These are phyloP conservation scores for Chrysophaeum taylorii DNA, from an alignment of 352 stramenopile genomes.

Conservation along the genomic window DNA sequence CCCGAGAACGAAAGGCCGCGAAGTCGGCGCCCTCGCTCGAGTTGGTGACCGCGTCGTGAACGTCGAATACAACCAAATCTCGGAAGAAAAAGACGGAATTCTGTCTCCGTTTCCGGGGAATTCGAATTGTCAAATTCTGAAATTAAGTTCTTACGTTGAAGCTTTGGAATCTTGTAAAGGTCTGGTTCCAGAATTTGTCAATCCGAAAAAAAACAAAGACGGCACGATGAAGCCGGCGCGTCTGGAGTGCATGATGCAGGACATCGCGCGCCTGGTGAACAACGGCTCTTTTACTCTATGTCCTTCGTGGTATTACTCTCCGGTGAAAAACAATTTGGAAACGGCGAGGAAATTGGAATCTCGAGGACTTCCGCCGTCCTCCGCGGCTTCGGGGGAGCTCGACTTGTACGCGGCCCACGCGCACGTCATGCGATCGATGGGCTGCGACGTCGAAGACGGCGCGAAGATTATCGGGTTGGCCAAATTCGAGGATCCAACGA, in stretches of 20 bases:
- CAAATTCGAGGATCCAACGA: conserved; percentile 40
- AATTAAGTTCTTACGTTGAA: conserved; percentile 53
- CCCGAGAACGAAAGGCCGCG: conserved; percentile 53
- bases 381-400: conserved; percentile 52
- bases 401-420: conserved; percentile 54
- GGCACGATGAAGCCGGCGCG: conserved; percentile 61
- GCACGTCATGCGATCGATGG: conserved; percentile 43
- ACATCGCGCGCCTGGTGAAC: conserved; percentile 49
- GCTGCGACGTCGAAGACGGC: conserved; percentile 40
- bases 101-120: conserved; percentile 74
- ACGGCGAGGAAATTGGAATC: conserved; percentile 46
- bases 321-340: conserved; percentile 67
- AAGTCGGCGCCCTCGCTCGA: conserved; percentile 43
- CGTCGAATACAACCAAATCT: conserved; percentile 84
- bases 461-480: conserved; percentile 24
- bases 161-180: conserved; percentile 49
- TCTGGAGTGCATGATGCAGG: conserved; percentile 66
- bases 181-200: conserved; percentile 76
- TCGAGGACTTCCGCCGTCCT: conserved; percentile 39
- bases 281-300: conserved; percentile 69
- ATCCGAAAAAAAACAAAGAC: conserved; percentile 74
- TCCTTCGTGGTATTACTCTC: conserved; percentile 68
- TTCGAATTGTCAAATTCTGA: conserved; percentile 72
- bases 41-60: conserved; percentile 50
- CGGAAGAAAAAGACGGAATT: conserved; percentile 63